Percentiles rank a stretch among this genome's conserved stretches.
Conservation (phyloP, 768 basidiomycete species). For the Amanita inopinata region DNA sequence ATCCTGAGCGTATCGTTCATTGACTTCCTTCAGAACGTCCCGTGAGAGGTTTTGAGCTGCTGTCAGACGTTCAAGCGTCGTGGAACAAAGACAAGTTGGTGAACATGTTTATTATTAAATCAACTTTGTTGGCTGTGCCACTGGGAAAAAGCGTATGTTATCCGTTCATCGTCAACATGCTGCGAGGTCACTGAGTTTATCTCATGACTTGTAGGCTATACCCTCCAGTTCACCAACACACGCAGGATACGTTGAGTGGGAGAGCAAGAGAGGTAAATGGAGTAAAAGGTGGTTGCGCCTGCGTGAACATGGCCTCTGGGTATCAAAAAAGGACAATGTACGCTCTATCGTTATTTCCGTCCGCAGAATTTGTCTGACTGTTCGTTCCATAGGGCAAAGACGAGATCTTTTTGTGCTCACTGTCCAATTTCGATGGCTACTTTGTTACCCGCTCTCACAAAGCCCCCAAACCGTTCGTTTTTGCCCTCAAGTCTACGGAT, state of each 20-base stretch:
- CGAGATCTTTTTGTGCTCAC: conserved; percentile 67
- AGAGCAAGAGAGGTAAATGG: conserved; percentile 92
- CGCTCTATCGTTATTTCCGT: conserved; percentile 15
- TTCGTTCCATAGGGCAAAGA: conserved; percentile 64
- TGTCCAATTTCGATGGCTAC: conserved; percentile 88
- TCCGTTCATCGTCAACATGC: no score
- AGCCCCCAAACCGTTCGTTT: conserved; percentile 76
- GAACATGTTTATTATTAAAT: conserved; percentile 74
- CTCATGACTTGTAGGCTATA: conserved; percentile 20
- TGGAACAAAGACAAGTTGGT: conserved; percentile 82
- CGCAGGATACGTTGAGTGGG: conserved; percentile 75
- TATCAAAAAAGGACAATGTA: conserved; percentile 87
- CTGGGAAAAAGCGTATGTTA: no score
- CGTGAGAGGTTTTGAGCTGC: conserved; percentile 76
- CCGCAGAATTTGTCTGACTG: background rate
- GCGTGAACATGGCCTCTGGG: conserved; percentile 75
- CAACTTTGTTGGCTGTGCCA: conserved; percentile 52
- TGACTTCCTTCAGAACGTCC: conserved; percentile 60
- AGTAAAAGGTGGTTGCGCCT: conserved; percentile 84
- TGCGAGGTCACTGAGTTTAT: conserved; percentile 8
- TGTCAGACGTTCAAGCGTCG: conserved; percentile 68
- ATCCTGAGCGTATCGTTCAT: conserved; percentile 12
- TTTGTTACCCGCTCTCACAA: conserved; percentile 66
- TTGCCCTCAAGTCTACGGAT: conserved; percentile 85
- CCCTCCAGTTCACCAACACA: conserved; percentile 36